Conservation (phyloP, 73 alveolate species). For the Paramecium pentaurelia region DNA sequence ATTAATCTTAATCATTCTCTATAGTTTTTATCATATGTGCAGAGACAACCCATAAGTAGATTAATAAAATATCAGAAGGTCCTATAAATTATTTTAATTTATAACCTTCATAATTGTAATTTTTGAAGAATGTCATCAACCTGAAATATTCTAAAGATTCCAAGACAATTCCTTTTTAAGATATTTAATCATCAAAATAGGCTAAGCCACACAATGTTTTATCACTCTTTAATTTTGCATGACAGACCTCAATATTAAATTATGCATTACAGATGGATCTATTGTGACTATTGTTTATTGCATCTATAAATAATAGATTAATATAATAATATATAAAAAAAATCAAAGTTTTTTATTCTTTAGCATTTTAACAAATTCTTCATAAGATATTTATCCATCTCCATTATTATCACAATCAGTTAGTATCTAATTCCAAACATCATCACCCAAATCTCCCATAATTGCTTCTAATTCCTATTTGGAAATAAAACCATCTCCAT, state of each 20-base stretch:
- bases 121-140: conserved; percentile 31
- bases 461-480: conserved; percentile 50
- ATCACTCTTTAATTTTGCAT: not conserved
- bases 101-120: conserved; percentile 28
- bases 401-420: conserved; percentile 62
- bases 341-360: conserved; percentile 46
- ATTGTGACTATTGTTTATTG: conserved; percentile 7
- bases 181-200: not conserved
- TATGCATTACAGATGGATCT: not conserved
- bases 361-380: conserved; percentile 49
- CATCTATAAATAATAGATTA: not conserved
- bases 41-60: conserved; percentile 35
- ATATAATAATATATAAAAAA: not conserved
- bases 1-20: not conserved
- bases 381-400: conserved; percentile 67
- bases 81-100: not conserved
- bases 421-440: conserved; percentile 47
- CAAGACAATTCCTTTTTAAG: not conserved
- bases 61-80: conserved; percentile 15
- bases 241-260: conserved; percentile 7
- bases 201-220: conserved; percentile 43
- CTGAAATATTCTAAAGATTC: conserved; percentile 26
- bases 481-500: conserved; percentile 66
- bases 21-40: conserved; percentile 25
- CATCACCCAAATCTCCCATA: conserved; percentile 65